These are phyloP conservation scores for Amborella trichopoda DNA, from an alignment of 164 flowering plant genomes.

Conservation along the genomic window DNA sequence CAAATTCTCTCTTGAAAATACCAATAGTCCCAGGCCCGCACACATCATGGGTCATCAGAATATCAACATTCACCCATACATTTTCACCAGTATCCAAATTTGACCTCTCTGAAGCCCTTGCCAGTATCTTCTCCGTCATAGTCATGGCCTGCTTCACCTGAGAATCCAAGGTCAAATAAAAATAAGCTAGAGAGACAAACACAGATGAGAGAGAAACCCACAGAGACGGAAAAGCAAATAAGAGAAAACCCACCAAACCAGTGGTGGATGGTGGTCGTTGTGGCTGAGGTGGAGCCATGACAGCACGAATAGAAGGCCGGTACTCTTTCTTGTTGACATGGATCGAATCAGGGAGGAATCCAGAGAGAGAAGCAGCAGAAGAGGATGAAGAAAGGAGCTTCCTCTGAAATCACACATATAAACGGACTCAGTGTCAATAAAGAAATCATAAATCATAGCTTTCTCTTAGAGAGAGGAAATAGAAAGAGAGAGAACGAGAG, in stretches of 20 bases:
- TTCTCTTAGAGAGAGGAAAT: too few species aligned
- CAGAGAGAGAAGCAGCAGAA: neutral
- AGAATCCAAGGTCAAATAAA: too few species aligned
- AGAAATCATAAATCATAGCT: too few species aligned
- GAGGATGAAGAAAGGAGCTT: constrained; percentile 35
- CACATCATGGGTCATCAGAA: constrained; percentile 98
- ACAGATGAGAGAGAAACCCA: too few species aligned
- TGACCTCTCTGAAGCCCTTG: constrained; percentile 72
- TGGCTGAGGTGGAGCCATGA: constrained; percentile 72
- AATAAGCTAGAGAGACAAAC: too few species aligned
- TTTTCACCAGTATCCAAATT: constrained; percentile 83
- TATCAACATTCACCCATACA: constrained; percentile 91
- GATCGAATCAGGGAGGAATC: constrained; percentile 7
- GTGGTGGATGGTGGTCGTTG: constrained; percentile 69
- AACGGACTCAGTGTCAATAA: too few species aligned
- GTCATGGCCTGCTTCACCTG: constrained; percentile 94
- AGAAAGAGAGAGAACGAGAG: neutral
- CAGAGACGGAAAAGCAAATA: too few species aligned
- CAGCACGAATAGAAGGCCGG: constrained; percentile 44
- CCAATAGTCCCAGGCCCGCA: constrained; percentile 93
- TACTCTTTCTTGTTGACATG: constrained; percentile 21
- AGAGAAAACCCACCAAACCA: constrained; percentile 61
- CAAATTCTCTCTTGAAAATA: constrained; percentile 89
- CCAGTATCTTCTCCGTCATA: constrained; percentile 92
- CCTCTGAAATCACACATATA: too few species aligned